Percentiles rank a stretch among this genome's conserved stretches.
Conservation (phyloP, 805 yeast species). For the Zygosaccharomyces lentus region DNA sequence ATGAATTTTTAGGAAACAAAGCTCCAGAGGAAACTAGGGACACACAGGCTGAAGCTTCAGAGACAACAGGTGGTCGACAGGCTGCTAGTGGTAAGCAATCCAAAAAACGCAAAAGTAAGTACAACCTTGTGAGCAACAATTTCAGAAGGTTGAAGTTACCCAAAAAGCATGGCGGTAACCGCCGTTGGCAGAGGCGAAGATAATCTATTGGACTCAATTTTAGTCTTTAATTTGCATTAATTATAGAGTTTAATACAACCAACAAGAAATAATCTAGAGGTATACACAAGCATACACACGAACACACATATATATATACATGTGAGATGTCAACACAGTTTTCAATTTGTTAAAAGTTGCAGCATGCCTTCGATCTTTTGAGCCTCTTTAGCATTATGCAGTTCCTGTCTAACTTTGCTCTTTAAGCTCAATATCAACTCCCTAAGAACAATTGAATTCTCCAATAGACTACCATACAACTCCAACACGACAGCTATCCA, state of each 20-base stretch:
- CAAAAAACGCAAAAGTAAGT: constrained; percentile 28
- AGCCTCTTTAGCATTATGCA: constrained; percentile 79
- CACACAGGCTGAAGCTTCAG: constrained; percentile 8
- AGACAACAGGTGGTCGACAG: constrained; percentile 3
- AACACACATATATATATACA: too few species aligned
- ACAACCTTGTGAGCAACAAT: constrained; percentile 42
- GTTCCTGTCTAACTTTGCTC: constrained; percentile 61
- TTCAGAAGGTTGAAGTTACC: constrained; percentile 52
- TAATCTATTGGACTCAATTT: constrained; percentile 9
- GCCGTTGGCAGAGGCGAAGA: constrained; percentile 39
- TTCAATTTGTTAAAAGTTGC: constrained; percentile 59
- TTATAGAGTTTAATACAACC: neutral
- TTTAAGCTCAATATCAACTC: constrained; percentile 61
- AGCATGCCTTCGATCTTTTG: constrained; percentile 91
- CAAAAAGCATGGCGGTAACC: constrained; percentile 41
- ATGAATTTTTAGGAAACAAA: constrained; percentile 15
- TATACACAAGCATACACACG: neutral
- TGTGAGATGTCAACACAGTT: too few species aligned
- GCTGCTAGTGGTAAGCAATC: constrained; percentile 10
- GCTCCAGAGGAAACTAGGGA: constrained; percentile 16
- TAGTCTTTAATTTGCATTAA: neutral
- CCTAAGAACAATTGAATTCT: constrained; percentile 70
- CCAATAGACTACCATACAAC: constrained; percentile 70
- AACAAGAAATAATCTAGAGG: neutral
- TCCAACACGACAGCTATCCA: constrained; percentile 70